Conservation (phyloP, 441 rosid genomes). For the Gossypium schwendimanii region DNA sequence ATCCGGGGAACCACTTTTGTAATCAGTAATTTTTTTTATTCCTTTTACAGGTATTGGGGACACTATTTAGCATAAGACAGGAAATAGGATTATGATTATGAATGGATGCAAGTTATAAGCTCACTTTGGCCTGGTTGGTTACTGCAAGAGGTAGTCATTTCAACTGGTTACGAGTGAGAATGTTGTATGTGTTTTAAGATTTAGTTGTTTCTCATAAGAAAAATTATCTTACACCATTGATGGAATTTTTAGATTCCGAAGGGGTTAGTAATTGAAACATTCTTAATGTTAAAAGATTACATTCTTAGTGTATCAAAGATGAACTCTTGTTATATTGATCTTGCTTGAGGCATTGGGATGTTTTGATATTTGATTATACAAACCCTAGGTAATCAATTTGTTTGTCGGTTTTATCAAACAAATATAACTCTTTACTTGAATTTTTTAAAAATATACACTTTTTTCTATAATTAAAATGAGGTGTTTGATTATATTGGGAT, state of each 20-base stretch:
- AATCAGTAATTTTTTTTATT: not conserved
- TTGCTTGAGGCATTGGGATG: not conserved
- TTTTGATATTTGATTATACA: not conserved
- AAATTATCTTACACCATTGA: not conserved
- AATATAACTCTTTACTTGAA: no score
- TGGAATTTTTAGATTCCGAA: not conserved
- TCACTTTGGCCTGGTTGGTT: not conserved
- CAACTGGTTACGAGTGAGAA: not conserved
- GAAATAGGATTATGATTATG: slow-evolving; percentile 3
- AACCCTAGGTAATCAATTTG: not conserved
- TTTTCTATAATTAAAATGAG: no score
- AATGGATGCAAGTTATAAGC: not conserved
- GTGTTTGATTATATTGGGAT: no score
- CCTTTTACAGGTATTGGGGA: not conserved
- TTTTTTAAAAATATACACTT: no score
- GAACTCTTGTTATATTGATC: not conserved
- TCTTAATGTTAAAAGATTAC: not conserved
- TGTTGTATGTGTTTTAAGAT: slow-evolving; percentile 1
- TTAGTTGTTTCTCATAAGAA: not conserved
- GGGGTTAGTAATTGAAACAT: not conserved
- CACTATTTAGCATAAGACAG: not conserved
- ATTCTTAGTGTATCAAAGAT: not conserved
- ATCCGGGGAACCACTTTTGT: not conserved
- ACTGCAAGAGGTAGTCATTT: not conserved
- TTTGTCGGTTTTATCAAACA: no score